Percentiles rank a stretch among this genome's conserved stretches.
Evolutionary conservation across 1,284 basidiomycete species (phyloP).

Genomic region (Tremellales sp.): DNA sequence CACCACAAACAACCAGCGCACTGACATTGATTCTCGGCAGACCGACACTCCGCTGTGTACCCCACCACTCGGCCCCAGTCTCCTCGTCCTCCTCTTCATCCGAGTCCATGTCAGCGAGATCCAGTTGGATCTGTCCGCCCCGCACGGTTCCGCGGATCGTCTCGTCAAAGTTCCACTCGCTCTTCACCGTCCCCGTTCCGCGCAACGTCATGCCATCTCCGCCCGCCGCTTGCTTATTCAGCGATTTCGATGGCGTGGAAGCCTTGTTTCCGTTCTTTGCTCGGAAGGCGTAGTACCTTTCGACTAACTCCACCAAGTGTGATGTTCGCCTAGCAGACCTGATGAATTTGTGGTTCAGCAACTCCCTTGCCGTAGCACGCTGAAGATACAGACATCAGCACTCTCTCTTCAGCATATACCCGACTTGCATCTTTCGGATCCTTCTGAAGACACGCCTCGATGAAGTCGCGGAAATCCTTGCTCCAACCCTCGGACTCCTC

Average conservation of each 20-base stretch:
- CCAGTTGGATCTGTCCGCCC: conserved; percentile 55
- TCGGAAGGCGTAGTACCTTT: conserved; percentile 58
- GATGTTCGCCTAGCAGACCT: conserved; percentile 73
- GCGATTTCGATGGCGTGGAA: conserved; percentile 23
- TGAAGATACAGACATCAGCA: conserved; percentile 41
- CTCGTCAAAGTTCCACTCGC: conserved; percentile 89
- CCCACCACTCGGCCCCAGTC: conserved; percentile 30
- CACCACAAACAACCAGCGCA: conserved; percentile 5
- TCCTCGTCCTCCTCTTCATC: conserved; percentile 44
- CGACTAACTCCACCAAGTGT: conserved; percentile 78
- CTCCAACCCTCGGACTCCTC: conserved; percentile 72
- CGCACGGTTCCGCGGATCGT: conserved; percentile 60
- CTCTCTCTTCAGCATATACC: conserved; percentile 10
- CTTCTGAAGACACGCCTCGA: conserved; percentile 86
- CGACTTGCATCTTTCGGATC: conserved; percentile 68
- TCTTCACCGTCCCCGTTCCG: conserved; percentile 60
- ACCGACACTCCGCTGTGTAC: conserved; percentile 14
- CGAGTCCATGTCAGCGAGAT: conserved; percentile 57
- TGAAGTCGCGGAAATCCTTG: conserved; percentile 86
- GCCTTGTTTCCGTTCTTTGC: conserved; percentile 15
- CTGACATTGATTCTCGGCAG: conserved; percentile 7
- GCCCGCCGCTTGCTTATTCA: conserved; percentile 30
- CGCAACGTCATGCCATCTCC: conserved; percentile 21
- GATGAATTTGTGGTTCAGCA: conserved; percentile 90
- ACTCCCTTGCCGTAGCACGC: conserved; percentile 85